Evolutionary conservation across 2,329 filamentous ascomycete genomes (phyloP), one percentile per base, ranked within the genome.

Genomic region (Paraphoma chrysanthemicola): DNA sequence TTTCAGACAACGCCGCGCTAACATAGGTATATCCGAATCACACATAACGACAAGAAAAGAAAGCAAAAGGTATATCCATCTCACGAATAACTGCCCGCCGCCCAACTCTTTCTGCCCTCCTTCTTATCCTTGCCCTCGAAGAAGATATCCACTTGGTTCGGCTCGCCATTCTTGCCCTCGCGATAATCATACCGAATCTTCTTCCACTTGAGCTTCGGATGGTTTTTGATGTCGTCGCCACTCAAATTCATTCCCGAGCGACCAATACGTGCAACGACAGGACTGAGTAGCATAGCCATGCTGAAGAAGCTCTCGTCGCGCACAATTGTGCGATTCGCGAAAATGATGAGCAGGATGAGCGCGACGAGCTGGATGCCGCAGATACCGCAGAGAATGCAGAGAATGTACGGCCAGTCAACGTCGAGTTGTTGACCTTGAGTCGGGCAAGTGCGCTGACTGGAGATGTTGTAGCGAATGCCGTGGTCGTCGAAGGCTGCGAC

Each of bases 401-500:
- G 47, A 4, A 74, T 44, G 29, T 67, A 73, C 1, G 56, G 45
- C 73, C 73, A 76, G 33, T 70, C 67, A 0, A 72, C 71, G 7
- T 64, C 63, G 9, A 76, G 56, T 39, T 66, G 58, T 23, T 74
- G 70, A 14, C 71, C 72, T 44, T 68, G 67, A 0, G 38, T 45
- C 1, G 62, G 56, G 10, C 62, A 41, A 0, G 44, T 53, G 16
- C 39, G 54, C 56, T 62, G 53, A 0, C 60, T 48, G 0, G 17
- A 44, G 8, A 73, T 41, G 7, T 60, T 63, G 52, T 69, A 67
- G 2, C 63, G 65, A 8, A 68, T 57, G 8, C 73, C 71, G 29
- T 74, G 71, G 44, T 76, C 71, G 46, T 76, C 71, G 36, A 72
- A 74, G 1, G 72, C 71, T 0, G 73, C 72, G 5, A 75, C 62